Evolutionary conservation across 495 filamentous ascomycete genomes (phyloP).

Genomic region (Penicillium taxi): DNA sequence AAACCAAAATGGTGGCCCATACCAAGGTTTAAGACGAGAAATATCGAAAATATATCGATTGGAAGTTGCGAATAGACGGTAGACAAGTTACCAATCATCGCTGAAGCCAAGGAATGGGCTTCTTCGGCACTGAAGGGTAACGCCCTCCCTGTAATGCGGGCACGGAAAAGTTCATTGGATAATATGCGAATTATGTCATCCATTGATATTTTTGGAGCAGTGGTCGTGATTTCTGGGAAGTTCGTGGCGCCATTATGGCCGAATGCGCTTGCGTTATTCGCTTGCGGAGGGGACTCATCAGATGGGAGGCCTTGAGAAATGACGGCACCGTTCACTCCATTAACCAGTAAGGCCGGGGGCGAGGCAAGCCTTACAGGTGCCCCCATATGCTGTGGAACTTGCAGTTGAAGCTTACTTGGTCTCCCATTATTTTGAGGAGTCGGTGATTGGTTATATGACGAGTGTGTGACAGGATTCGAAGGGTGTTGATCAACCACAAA

Average conservation of each 20-base stretch:
- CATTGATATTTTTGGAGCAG: slow-evolving; percentile 15
- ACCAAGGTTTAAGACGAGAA: slow-evolving; percentile 33
- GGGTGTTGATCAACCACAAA: slow-evolving; percentile 22
- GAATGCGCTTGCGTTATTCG: slow-evolving; percentile 4
- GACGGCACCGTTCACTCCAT: slow-evolving; percentile 44
- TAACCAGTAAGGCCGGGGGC: slow-evolving; percentile 61
- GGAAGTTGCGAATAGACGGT: slow-evolving; percentile 24
- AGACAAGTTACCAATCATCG: slow-evolving; percentile 25
- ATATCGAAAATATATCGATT: slow-evolving; percentile 12
- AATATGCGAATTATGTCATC: slow-evolving; percentile 34
- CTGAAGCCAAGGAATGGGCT: slow-evolving; percentile 25
- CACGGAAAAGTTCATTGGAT: slow-evolving; percentile 27
- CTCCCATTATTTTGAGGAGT: slow-evolving; percentile 22
- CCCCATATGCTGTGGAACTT: slow-evolving; percentile 69
- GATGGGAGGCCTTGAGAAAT: slow-evolving; percentile 1
- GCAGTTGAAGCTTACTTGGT: slow-evolving; percentile 58
- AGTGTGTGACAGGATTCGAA: slow-evolving; percentile 8
- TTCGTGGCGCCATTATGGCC: neutral
- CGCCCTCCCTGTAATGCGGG: slow-evolving; percentile 22
- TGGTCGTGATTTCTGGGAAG: slow-evolving; percentile 1
- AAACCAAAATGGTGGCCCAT: slow-evolving; percentile 33
- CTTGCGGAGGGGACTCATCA: neutral
- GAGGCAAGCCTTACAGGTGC: slow-evolving; percentile 72
- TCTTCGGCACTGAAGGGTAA: slow-evolving; percentile 24
- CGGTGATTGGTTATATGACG: slow-evolving; percentile 24